Conservation (phyloP, 805 yeast species). For the Jamesozyma spencerorum region DNA sequence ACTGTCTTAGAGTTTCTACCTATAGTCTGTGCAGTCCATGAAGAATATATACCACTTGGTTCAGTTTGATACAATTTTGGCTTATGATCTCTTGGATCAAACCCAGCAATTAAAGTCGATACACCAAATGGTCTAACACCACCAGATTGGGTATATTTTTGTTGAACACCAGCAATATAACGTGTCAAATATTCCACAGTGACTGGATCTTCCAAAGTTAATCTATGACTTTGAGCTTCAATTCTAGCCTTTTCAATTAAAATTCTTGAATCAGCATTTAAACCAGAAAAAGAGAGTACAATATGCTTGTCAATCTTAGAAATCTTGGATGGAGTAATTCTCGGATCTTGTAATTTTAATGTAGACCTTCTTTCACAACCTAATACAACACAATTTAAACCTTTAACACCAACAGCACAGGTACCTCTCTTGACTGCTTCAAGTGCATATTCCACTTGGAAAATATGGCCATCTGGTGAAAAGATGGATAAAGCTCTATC, state of each 20-base stretch:
- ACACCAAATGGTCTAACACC: conserved; percentile 98
- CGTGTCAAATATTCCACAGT: conserved; percentile 84
- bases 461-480: conserved; percentile 98
- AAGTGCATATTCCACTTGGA: conserved; percentile 95
- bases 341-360: conserved; percentile 87
- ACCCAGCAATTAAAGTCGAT: conserved; percentile 90
- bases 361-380: conserved; percentile 97
- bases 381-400: conserved; percentile 75
- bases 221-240: conserved; percentile 90
- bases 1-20: conserved; percentile 94
- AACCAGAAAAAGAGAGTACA: conserved; percentile 89
- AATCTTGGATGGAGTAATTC: conserved; percentile 92
- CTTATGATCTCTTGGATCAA: conserved; percentile 63
- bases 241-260: conserved; percentile 91
- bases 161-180: conserved; percentile 96
- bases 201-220: conserved; percentile 92
- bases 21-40: conserved; percentile 97
- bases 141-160: conserved; percentile 92
- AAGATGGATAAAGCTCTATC: conserved; percentile 96
- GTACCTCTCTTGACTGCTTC: conserved; percentile 99
- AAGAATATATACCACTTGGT: conserved; percentile 93
- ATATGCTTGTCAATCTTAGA: conserved; percentile 86
- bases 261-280: conserved; percentile 96
- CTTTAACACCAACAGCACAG: conserved; percentile 95
- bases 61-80: conserved; percentile 91